Evolutionary conservation across 2,329 filamentous ascomycete genomes (phyloP), one percentile per base, ranked within the genome.

Genomic region (Phaeophleospora eucalypticola): DNA sequence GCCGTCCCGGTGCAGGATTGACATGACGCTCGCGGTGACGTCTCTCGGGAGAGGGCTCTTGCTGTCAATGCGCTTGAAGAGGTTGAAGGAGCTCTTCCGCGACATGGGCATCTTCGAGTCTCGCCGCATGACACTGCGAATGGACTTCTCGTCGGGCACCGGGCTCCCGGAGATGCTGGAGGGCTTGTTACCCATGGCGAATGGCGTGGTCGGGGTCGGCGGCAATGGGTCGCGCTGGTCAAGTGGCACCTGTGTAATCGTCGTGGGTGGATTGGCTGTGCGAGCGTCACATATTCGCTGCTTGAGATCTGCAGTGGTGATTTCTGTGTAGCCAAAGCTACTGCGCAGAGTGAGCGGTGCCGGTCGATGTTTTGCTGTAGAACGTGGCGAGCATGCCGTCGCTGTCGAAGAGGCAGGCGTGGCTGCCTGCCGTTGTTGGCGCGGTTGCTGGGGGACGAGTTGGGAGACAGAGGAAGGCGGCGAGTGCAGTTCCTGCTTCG

Each of bases 1-100:
- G 12, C 45, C 45, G 39, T 54, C 43, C 19, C 46, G 53, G 32
- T 55, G 45, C 24, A 55, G 24, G 19, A 55, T 45, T 17, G 54
- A 57, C 54, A 57, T 57, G 47, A 58, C 56, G 17, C 54, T 57
- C 37, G 54, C 45, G 18, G 48, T 58, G 35, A 54, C 44, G 38
- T 58, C 52, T 18, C 54, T 45, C 14, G 56, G 52, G 45, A 60
- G 42, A 8, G 57, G 57, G 24, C 52, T 57, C 36, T 52, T 54
- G 38, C 50, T 57, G 41, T 63, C 60, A 32, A 61, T 48, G 15
- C 59, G 57, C 49, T 59, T 63, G 58, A 63, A 60, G n/a, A 64
- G 47, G 40, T 62, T 62, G 42, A 53, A 56, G 1, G 62, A 64
- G 51, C 60, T 58, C 47, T 60, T 62, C 37, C 62, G 57, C 33